Evolutionary conservation across 306 rosid species (phyloP), one percentile per base, ranked within the genome.

Genomic region (Sophora flavescens): DNA sequence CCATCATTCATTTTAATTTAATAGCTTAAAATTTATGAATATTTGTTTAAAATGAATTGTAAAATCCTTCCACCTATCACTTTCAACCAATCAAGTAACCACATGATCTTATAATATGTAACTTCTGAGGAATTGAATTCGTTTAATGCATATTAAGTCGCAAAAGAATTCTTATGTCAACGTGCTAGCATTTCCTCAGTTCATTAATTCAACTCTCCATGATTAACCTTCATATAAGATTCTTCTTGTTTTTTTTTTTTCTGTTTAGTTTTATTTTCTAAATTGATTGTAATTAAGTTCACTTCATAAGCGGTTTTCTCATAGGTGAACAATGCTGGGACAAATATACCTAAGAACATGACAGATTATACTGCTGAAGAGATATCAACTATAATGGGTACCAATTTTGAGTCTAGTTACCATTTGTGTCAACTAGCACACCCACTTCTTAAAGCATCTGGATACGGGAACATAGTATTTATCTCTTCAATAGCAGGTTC

Each of bases 281-380:
- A 41, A 58, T 30, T 30, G 32, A 30, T 30, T 30, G 3, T 30
- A 30, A 30, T 30, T 30, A 4, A 51, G 41, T 50, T 50, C 60
- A 74, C 32, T 61, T 28, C 36, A 15, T 6, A 3, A 8, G 50
- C 2, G 6, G 4, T n/a, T 65, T 2, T 64, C 6, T 54, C 2
- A 11, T 42, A 86, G 90, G 75, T 86, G 45, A 83, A 86, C 75
- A 86, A 86, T 33, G 89, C 59, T 1, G 86, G 59, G 16, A 73
- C 5, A 26, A 0, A 0, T n/a, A 18, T 32, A 10, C 0, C 3
- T 0, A 78, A 78, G 65, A 18, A 75, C 32, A 52, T 38, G 15
- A 9, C 4, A 12, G 80, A 72, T 9, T 14, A 8, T 4, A 73
- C 42, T 1, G 78, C 33, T 2, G 69, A 74, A 35, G 83, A 78